Conservation (phyloP, 352 stramenopile genomes). For the Globisporangium apiculatum region DNA sequence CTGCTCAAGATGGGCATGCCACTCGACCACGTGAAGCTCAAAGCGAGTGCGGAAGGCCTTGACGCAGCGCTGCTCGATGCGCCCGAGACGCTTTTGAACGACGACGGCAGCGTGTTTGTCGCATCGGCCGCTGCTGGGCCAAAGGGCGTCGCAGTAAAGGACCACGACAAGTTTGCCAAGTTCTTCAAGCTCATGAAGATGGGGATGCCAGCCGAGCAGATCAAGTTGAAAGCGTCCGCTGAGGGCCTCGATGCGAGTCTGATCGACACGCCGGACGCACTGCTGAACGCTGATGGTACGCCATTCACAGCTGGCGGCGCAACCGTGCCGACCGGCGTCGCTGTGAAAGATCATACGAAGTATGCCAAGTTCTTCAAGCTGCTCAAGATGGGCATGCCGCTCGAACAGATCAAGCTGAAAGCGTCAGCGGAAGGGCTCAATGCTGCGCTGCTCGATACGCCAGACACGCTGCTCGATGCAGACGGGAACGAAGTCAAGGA, state of each 20-base stretch:
- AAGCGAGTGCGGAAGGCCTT: slow-evolving; percentile 52
- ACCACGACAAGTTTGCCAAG: slow-evolving; percentile 89
- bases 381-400: slow-evolving; percentile 80
- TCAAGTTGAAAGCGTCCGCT: slow-evolving; percentile 77
- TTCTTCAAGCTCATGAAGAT: slow-evolving; percentile 94
- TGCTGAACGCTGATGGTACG: slow-evolving; percentile 59
- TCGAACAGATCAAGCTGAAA: slow-evolving; percentile 89
- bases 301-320: slow-evolving; percentile 13
- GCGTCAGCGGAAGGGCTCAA: slow-evolving; percentile 49
- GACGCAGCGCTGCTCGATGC: slow-evolving; percentile 46
- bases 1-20: slow-evolving; percentile 87
- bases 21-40: slow-evolving; percentile 86
- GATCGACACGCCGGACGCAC: slow-evolving; percentile 50
- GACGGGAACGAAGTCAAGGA: slow-evolving; percentile 18
- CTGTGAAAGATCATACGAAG: slow-evolving; percentile 84
- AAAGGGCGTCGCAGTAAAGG: slow-evolving; percentile 53
- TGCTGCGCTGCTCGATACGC: slow-evolving; percentile 41
- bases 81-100: slow-evolving; percentile 49
- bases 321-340: slow-evolving; percentile 14
- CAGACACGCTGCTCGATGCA: slow-evolving; percentile 48
- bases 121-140: slow-evolving; percentile 4
- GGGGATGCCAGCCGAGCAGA: slow-evolving; percentile 79
- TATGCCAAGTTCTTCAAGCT: slow-evolving; percentile 95
- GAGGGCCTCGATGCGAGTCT: slow-evolving; percentile 50
- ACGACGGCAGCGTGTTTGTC: slow-evolving; percentile 35